Evolutionary conservation across 805 yeast genomes (phyloP).

Genomic region (Wickerhamomyces queroliae): DNA sequence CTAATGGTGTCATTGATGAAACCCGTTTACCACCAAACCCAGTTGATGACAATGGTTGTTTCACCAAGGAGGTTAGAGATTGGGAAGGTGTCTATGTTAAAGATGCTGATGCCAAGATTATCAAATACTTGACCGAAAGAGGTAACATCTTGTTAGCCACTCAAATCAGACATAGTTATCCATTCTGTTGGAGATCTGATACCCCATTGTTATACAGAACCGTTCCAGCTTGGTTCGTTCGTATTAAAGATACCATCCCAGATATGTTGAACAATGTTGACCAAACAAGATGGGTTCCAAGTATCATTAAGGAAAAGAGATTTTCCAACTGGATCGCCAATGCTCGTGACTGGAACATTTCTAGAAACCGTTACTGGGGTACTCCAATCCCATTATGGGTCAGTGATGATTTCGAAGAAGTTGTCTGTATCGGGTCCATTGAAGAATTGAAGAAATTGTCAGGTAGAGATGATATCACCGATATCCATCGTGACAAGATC

Average conservation of each 20-base stretch:
- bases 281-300: constrained; percentile 93
- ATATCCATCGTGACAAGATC: constrained; percentile 89
- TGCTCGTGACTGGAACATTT: constrained; percentile 98
- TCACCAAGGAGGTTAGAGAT: constrained; percentile 69
- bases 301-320: constrained; percentile 84
- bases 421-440: constrained; percentile 90
- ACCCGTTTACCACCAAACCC: constrained; percentile 83
- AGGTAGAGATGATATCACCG: constrained; percentile 77
- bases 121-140: constrained; percentile 70
- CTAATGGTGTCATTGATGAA: constrained; percentile 68
- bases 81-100: constrained; percentile 85
- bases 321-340: constrained; percentile 97
- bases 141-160: constrained; percentile 73
- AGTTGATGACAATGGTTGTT: constrained; percentile 87
- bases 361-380: constrained; percentile 99
- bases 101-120: constrained; percentile 90
- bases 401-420: constrained; percentile 86
- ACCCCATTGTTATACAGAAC: constrained; percentile 95
- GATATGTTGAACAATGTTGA: constrained; percentile 83
- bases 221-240: constrained; percentile 98
- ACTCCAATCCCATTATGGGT: constrained; percentile 99
- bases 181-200: constrained; percentile 99
- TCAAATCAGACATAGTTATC: constrained; percentile 93
- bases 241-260: constrained; percentile 82
- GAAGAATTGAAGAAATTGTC: constrained; percentile 80